phyloP scores from a whole-genome alignment of 2,329 filamentous ascomycete species.

The Cladophialophora chaetospira region DNA sequence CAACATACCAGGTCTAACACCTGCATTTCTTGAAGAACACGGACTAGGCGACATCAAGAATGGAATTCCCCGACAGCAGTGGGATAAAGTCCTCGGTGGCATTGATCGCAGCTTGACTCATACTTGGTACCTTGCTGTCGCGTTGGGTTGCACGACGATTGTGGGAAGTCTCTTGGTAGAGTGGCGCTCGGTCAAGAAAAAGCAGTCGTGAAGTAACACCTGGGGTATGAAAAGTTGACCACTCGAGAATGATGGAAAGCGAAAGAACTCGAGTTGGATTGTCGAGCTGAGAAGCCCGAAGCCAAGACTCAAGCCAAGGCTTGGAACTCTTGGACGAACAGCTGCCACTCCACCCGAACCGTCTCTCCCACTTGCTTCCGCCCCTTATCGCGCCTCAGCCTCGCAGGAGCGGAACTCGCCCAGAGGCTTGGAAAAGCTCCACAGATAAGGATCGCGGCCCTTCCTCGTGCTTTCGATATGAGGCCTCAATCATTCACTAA shows the following conservation, averaged over 20 bases:
- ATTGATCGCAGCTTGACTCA: background rate
- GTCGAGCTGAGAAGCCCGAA: no score
- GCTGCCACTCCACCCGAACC: background rate
- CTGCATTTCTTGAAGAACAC: background rate
- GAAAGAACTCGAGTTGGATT: no score
- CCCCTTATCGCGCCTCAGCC: constrained; percentile 59
- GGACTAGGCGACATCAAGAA: background rate
- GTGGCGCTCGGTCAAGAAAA: background rate
- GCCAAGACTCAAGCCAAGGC: background rate
- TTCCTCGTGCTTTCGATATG: background rate
- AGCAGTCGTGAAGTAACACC: background rate
- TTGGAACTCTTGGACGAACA: background rate
- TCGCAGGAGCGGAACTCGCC: constrained; percentile 65
- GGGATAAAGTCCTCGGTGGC: background rate
- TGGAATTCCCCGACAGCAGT: background rate
- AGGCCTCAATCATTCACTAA: constrained; percentile 45
- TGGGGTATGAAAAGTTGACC: no score
- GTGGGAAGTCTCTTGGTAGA: background rate
- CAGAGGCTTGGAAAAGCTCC: constrained; percentile 59
- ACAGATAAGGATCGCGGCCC: constrained; percentile 38
- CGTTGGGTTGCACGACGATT: background rate
- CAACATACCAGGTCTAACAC: background rate
- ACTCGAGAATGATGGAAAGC: no score
- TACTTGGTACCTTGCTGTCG: background rate
- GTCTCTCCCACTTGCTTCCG: background rate